Base-by-base conservation (phyloP, 192 early-diverging fungal species). In the Allomyces javanicus region DNA sequence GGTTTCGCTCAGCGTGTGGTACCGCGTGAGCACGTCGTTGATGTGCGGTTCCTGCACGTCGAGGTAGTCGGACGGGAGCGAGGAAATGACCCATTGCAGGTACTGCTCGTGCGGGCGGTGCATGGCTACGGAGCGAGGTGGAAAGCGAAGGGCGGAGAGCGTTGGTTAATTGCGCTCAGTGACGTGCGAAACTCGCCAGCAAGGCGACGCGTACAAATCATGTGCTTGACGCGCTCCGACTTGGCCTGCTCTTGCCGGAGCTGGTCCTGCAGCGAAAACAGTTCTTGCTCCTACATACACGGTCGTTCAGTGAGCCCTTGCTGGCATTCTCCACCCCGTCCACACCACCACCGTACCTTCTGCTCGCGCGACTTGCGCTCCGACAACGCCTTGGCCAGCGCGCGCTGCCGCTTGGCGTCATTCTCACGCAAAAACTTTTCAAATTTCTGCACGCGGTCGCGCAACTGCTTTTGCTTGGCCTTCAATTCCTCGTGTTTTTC, bases 371-470 rank as follows among this genome's bases (percentile, higher is more conserved):
- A 55, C 69, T 81, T 84, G 63, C 72, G 73, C 66, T 84, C 83
- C 7, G 77, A 65, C 67, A 75, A 67, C 10, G 81, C 78, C 66
- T 84, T 84, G 4, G 75, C 44, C 64, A 81, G 79, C 11, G 83
- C 83, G 7, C 83, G 64, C 61, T 82, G 78, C 58, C 81, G 72
- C 66, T 84, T 84, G 19, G 83, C 83, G 69, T 84, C 83, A 65
- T 84, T 84, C 65, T 84, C 83, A 63, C 81, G 81, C 64, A 84
- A 67, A 65, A 84, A 84, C 68, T 84, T 84, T 65, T 84, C 83
- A 71, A 84, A 84, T 73, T 84, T 84, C 27, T 75, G 69, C 12
- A 84, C 83, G 17, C 79, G 71, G 25, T 84, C 83, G 25, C 78
- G 65, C 25, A 84, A 78, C 74, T 84, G 79, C 65, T 79, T 79